A percentile compares a stretch with the other conserved stretches of the same genome.
phyloP scores from a whole-genome alignment of 208 protist genomes.

The Leishmania gerbilli region DNA sequence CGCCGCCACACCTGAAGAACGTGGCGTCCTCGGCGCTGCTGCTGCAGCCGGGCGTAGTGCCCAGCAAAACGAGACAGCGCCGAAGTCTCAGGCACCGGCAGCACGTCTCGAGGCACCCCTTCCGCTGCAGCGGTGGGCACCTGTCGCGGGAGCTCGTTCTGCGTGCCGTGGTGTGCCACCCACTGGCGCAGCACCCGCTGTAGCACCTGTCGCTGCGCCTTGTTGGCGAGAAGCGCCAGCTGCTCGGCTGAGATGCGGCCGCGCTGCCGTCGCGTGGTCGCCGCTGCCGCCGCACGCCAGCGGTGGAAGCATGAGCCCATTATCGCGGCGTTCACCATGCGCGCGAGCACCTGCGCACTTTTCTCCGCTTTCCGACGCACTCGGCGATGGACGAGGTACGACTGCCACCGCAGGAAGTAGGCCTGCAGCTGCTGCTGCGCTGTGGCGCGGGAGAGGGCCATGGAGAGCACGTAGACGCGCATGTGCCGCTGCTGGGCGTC shows the following conservation, averaged over 20 bases:
- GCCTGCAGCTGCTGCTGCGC: constrained; percentile 35
- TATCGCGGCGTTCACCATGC: constrained; percentile 13
- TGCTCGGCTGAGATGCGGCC: constrained; percentile 24
- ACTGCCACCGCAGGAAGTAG: constrained; percentile 53
- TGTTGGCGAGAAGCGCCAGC: constrained; percentile 34
- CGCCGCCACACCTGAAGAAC: constrained; percentile 48
- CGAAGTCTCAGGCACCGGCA: neutral
- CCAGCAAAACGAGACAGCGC: constrained; percentile 31
- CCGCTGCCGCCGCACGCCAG: constrained; percentile 32
- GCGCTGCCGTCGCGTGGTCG: constrained; percentile 1
- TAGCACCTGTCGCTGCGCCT: constrained; percentile 50
- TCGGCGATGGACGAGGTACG: constrained; percentile 17
- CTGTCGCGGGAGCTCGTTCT: neutral
- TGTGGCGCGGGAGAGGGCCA: constrained; percentile 48
- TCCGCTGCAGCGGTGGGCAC: neutral
- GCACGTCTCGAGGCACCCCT: neutral
- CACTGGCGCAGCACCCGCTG: constrained; percentile 41
- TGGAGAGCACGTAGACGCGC: constrained; percentile 41
- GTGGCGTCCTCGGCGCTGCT: constrained; percentile 12
- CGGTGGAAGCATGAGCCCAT: constrained; percentile 40
- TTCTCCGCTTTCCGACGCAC: constrained; percentile 9
- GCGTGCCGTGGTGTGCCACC: constrained; percentile 17
- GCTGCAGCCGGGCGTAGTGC: constrained; percentile 21
- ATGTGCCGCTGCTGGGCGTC: constrained; percentile 59
- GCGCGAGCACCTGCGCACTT: constrained; percentile 29